Percentiles rank a stretch among this genome's conserved stretches.
phyloP scores from a whole-genome alignment of 257 asterid species.

The Nicotiana undulata region DNA sequence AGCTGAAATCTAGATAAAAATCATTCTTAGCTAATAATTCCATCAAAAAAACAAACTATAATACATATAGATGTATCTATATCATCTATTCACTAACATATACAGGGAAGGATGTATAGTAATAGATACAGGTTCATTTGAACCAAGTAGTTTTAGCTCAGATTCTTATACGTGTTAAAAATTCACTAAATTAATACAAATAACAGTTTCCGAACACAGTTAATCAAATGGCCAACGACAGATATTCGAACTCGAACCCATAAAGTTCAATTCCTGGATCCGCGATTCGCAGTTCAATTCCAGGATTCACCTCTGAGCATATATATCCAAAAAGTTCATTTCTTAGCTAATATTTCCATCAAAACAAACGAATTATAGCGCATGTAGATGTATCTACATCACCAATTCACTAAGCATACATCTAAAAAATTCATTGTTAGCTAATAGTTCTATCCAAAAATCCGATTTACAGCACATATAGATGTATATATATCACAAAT shows the following conservation, averaged over 20 bases:
- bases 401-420: neutral
- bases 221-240: too few relatives aligned
- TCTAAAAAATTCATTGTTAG: constrained; percentile 3
- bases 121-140: too few relatives aligned
- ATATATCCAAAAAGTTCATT: neutral
- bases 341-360: neutral
- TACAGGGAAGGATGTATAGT: too few relatives aligned
- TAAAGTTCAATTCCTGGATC: too few relatives aligned
- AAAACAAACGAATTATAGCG: neutral
- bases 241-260: too few relatives aligned
- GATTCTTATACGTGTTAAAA: too few relatives aligned
- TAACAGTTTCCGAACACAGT: too few relatives aligned
- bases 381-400: neutral
- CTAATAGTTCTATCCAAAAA: neutral
- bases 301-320: too few relatives aligned
- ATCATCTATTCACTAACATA: neutral
- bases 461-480: neutral
- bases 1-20: constrained; percentile 37
- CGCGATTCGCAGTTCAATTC: too few relatives aligned
- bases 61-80: neutral
- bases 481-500: too few relatives aligned
- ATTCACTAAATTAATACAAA: too few relatives aligned
- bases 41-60: neutral
- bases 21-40: neutral
- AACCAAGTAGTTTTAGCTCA: too few relatives aligned